phyloP scores from a whole-genome alignment of 306 rosid genomes.

The Hippophae tibetana region DNA sequence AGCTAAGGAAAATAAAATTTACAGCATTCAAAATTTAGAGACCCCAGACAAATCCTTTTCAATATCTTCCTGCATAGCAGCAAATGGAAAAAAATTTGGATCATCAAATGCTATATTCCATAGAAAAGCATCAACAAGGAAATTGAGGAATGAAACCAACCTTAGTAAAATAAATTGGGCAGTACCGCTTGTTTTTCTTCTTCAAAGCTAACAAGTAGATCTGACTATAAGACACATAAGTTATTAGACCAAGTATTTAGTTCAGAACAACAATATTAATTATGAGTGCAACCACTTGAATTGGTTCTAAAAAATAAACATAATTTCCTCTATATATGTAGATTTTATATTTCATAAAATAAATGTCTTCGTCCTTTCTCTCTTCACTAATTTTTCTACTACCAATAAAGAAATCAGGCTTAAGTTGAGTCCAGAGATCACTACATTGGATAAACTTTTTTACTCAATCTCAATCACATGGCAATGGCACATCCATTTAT shows the following conservation, averaged over 20 bases:
- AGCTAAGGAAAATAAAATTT: no score
- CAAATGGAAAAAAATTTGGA: conserved; percentile 15
- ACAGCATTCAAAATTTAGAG: conserved; percentile 17
- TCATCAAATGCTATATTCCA: background rate
- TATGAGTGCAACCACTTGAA: no score
- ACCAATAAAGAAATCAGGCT: no score
- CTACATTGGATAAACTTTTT: no score
- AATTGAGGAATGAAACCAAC: conserved; percentile 37
- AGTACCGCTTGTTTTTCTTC: conserved; percentile 85
- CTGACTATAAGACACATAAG: conserved; percentile 49
- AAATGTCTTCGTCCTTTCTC: no score
- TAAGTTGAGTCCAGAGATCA: no score
- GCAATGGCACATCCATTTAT: no score
- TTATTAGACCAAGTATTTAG: conserved; percentile 8
- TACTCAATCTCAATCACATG: no score
- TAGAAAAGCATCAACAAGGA: conserved; percentile 5
- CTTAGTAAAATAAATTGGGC: conserved; percentile 87
- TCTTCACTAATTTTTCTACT: no score
- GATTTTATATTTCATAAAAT: no score
- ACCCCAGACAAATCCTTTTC: conserved; percentile 71
- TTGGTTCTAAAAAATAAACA: no score
- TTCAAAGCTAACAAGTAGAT: conserved; percentile 82
- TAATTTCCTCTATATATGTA: no score
- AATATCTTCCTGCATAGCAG: conserved; percentile 69
- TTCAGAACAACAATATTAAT: background rate